Evolutionary conservation across 2,329 filamentous ascomycete genomes (phyloP), one percentile per base, ranked within the genome.

Genomic region (Dothideomycetes sp.): DNA sequence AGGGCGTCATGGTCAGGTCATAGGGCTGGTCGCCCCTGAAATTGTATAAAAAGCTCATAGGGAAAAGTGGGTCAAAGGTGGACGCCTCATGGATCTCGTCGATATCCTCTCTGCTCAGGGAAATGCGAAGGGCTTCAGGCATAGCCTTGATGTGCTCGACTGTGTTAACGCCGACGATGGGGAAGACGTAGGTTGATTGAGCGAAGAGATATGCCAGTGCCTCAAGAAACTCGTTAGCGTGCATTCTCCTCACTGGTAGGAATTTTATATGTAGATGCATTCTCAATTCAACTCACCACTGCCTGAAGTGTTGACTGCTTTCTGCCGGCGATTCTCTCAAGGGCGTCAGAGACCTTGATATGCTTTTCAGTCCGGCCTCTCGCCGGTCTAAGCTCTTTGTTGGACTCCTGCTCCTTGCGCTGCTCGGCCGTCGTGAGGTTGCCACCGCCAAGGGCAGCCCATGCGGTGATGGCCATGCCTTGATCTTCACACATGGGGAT

Each of bases 401-500:
- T 65, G 0, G 58, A 55, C 10, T 55, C 55, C 38, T 55, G 62
- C 31, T 55, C 57, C 35, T 66, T 62, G 16, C 64, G 38, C 35
- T 68, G 60, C 43, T 68, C 41, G 12, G 47, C 49, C 1, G 49
- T 51, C 42, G 56, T 55, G 46, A 61, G 58, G 4, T 40, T 43
- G 4, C 57, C 58, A 4, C 49, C 48, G 5, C 59, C 58, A 2
- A 62, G 49, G 0, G 52, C 52, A 5, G 24, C 34, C 42, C 42
- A 44, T 9, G 38, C 38, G 9, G 30, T 72, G 7, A 78, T 60
- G 0, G 64, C 75, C 72, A 81, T 80, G 24, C 77, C 77, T 50
- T 81, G 74, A 19, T 68, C 64, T 29, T 65, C 65, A 30, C 61
- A 66, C 79, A 83, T 83, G 31, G 77, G 77, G 27, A 84, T 67